A percentile compares a stretch with the other conserved stretches of the same genome.
Evolutionary conservation across 352 stramenopile species (phyloP).

Genomic region (Phytophthora citricola): DNA sequence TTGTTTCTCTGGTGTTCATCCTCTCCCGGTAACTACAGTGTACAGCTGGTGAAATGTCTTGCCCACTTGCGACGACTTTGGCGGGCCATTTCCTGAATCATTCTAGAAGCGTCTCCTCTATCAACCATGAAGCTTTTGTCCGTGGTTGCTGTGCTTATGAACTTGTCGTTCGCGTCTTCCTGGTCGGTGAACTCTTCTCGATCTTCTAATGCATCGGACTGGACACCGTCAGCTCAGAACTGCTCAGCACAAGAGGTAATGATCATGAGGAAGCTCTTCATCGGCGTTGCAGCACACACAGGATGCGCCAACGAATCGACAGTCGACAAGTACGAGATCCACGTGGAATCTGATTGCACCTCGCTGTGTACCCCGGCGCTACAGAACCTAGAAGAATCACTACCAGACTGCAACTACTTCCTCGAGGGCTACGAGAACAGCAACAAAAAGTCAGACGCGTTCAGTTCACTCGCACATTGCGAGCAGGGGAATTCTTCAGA

Average conservation of each 20-base stretch:
- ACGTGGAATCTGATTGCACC: conserved; percentile 5
- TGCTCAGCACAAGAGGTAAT: conserved; percentile 10
- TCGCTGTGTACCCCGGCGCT: conserved; percentile 5
- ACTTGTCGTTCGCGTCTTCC: neutral
- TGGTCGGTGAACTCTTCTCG: neutral
- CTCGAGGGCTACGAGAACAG: conserved; percentile 10
- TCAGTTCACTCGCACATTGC: conserved; percentile 13
- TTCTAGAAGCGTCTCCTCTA: neutral
- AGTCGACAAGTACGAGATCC: conserved; percentile 16
- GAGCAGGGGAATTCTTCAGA: neutral
- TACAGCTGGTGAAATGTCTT: conserved; percentile 14
- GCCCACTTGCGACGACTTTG: neutral
- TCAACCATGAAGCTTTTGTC: neutral
- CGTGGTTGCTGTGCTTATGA: neutral
- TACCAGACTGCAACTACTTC: conserved; percentile 19
- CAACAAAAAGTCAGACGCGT: conserved; percentile 16
- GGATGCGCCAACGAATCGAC: conserved; percentile 11
- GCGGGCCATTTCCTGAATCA: neutral
- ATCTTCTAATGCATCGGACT: conserved; percentile 5
- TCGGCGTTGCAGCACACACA: conserved; percentile 11
- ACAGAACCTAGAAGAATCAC: conserved; percentile 11
- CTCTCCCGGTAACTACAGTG: conserved; percentile 13
- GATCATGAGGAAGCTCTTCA: conserved; percentile 16
- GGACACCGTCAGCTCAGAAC: conserved; percentile 10
- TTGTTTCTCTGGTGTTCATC: conserved; percentile 1